phyloP scores from a whole-genome alignment of 257 asterid species.

The Nicotiana undulata region DNA sequence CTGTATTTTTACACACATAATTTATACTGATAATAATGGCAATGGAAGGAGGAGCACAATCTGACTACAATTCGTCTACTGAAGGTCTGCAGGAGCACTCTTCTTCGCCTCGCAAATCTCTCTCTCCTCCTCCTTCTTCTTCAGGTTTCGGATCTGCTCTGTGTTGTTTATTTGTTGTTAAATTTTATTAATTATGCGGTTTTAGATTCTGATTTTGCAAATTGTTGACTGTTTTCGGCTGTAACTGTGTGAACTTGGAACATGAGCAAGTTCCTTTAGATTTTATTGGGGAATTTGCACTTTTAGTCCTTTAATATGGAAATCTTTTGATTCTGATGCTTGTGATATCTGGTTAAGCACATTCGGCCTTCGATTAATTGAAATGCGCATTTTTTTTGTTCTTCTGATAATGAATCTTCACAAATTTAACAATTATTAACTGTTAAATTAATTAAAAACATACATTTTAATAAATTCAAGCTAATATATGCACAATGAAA shows the following conservation, averaged over 20 bases:
- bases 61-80: background rate
- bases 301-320: too few relatives aligned
- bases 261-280: background rate
- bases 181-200: background rate
- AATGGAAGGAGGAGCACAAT: conserved; percentile 1
- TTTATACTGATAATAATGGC: background rate
- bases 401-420: too few relatives aligned
- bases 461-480: too few relatives aligned
- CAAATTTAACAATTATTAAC: too few relatives aligned
- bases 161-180: background rate
- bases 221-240: background rate
- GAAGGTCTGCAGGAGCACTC: background rate
- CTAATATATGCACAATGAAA: too few relatives aligned
- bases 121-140: background rate
- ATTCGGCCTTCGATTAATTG: too few relatives aligned
- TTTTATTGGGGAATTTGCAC: background rate
- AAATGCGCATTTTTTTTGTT: too few relatives aligned
- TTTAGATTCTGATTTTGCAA: background rate
- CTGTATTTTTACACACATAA: background rate
- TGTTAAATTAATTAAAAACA: too few relatives aligned
- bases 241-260: background rate
- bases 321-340: too few relatives aligned
- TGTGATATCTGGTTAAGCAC: too few relatives aligned
- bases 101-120: conserved; percentile 3
- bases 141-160: background rate